phyloP scores from a whole-genome alignment of 768 basidiomycete species.

The Lactarius trivialis region DNA sequence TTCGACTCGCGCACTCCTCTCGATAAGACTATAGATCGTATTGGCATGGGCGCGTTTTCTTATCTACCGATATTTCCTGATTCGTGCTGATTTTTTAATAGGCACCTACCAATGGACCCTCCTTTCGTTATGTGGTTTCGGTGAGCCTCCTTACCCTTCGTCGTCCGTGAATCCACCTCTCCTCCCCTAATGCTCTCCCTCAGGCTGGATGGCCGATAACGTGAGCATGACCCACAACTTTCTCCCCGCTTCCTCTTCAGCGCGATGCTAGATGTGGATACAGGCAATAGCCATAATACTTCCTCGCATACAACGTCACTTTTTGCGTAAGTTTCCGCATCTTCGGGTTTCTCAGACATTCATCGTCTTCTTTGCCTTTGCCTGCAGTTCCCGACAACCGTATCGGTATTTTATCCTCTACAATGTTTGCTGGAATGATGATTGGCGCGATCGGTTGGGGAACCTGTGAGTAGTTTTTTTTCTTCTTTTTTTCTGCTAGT shows the following conservation, averaged over 20 bases:
- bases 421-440: slow-evolving; percentile 98
- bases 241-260: not conserved
- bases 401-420: slow-evolving; percentile 78
- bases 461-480: slow-evolving; percentile 62
- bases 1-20: slow-evolving; percentile 40
- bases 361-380: not conserved
- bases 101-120: slow-evolving; percentile 78
- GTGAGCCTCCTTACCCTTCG: slow-evolving; percentile 39
- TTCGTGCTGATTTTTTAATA: slow-evolving; percentile 21
- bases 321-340: slow-evolving; percentile 45
- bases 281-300: slow-evolving; percentile 88
- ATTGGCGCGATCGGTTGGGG: slow-evolving; percentile 90
- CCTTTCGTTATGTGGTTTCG: slow-evolving; percentile 80
- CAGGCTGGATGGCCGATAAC: slow-evolving; percentile 90
- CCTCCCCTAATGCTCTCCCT: not conserved
- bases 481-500: slow-evolving; percentile 9
- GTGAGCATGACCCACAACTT: slow-evolving; percentile 36
- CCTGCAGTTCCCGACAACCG: slow-evolving; percentile 63
- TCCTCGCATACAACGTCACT: slow-evolving; percentile 94
- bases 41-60: slow-evolving; percentile 69
- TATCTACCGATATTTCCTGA: no score
- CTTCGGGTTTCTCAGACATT: not conserved
- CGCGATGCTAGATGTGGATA: slow-evolving; percentile 72
- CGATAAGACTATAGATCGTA: slow-evolving; percentile 83
- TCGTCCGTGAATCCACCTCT: not conserved